Evolutionary conservation across 371 early-diverging fungal species (phyloP).

Genomic region (Basidiobolus meristosporus): DNA sequence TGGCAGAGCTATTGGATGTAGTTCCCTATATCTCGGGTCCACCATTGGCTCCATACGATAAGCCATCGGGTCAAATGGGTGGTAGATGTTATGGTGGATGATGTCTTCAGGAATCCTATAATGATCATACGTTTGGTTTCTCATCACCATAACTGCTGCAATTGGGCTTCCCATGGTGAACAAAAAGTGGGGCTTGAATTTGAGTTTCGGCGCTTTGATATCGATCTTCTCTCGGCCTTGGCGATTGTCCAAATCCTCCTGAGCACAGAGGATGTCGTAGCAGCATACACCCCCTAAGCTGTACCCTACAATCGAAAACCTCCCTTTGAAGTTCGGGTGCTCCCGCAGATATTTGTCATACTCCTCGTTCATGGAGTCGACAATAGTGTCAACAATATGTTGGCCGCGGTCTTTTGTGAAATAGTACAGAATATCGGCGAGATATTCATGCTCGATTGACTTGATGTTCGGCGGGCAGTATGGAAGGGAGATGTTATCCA

Average conservation of each 20-base stretch:
- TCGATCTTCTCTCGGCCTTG: not conserved
- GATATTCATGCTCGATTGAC: no score
- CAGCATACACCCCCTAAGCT: conserved; percentile 22
- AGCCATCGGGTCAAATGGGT: conserved; percentile 19
- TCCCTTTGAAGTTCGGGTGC: conserved; percentile 16
- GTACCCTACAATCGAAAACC: conserved; percentile 13
- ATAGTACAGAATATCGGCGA: conserved; percentile 4
- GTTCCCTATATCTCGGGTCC: conserved; percentile 13
- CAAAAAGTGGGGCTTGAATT: conserved; percentile 13
- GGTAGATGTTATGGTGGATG: conserved; percentile 18
- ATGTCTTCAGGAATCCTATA: conserved; percentile 12
- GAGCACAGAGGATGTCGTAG: conserved; percentile 21
- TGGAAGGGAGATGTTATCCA: no score
- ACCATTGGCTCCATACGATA: conserved; percentile 26
- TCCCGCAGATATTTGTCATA: conserved; percentile 10
- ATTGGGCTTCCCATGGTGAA: conserved; percentile 19
- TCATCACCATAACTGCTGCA: conserved; percentile 18
- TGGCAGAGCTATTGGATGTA: no score
- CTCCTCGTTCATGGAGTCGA: conserved; percentile 11
- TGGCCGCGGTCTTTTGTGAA: conserved; percentile 9
- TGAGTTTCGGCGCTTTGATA: conserved; percentile 1
- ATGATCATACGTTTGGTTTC: conserved; percentile 11
- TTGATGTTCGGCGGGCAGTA: no score
- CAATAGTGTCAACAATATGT: conserved; percentile 13
- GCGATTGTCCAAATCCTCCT: no score